These are phyloP conservation scores for Melastoma malabathricum DNA, from an alignment of 345 rosid genomes.

Conservation along the genomic window DNA sequence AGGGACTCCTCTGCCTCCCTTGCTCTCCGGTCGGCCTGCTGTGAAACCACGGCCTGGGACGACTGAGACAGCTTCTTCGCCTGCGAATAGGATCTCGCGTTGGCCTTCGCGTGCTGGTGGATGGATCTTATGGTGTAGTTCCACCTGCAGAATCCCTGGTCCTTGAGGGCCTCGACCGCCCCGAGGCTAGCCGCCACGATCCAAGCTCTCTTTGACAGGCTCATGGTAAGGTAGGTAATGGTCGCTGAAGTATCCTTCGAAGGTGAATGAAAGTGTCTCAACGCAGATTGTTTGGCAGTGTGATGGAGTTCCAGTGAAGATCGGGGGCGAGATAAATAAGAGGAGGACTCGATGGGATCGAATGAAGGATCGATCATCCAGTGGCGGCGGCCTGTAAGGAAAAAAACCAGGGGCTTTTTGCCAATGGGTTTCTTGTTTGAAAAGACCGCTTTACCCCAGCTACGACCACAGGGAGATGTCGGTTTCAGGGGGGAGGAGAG, in stretches of 20 bases:
- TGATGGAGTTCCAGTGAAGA: too few species aligned
- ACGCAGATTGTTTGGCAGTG: not conserved
- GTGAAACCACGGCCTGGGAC: slow-evolving; percentile 1
- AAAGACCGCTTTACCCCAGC: too few species aligned
- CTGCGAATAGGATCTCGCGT: slow-evolving; percentile 17
- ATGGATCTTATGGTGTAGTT: slow-evolving; percentile 21
- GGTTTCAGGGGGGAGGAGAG: too few species aligned
- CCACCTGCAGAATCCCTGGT: slow-evolving; percentile 30
- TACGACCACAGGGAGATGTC: too few species aligned
- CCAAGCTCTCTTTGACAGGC: slow-evolving; percentile 23
- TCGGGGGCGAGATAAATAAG: too few species aligned
- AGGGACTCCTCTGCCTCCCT: slow-evolving; percentile 10
- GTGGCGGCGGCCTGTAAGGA: too few species aligned
- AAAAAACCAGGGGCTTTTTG: too few species aligned
- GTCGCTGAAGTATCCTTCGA: not conserved
- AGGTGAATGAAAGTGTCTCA: not conserved
- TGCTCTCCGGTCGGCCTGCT: slow-evolving; percentile 3
- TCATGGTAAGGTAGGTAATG: slow-evolving; percentile 11
- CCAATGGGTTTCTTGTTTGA: too few species aligned
- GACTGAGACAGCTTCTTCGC: slow-evolving; percentile 25
- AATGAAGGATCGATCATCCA: too few species aligned
- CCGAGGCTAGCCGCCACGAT: slow-evolving; percentile 18
- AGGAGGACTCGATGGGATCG: too few species aligned
- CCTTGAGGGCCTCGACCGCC: slow-evolving; percentile 27
- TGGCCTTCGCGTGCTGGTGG: slow-evolving; percentile 22